These are phyloP conservation scores for Truncatella angustata DNA, from an alignment of 2,329 filamentous ascomycete species.

Conservation along the genomic window DNA sequence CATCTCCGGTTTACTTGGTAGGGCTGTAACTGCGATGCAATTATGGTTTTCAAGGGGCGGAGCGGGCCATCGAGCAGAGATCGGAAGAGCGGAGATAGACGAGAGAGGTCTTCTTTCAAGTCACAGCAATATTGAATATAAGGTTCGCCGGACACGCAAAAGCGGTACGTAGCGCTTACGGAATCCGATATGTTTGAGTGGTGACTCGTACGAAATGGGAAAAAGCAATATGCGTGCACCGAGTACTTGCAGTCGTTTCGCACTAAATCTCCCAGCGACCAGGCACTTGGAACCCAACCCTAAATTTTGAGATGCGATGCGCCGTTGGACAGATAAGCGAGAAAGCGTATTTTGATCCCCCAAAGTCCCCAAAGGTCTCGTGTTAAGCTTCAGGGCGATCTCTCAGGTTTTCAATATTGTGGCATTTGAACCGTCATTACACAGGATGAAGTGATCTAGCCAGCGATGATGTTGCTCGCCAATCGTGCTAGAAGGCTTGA, in stretches of 20 bases:
- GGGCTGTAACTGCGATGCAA: background rate
- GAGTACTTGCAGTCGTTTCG: background rate
- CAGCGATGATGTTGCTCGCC: background rate
- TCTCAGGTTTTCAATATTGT: too few relatives aligned
- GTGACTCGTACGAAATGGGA: slow-evolving; percentile 1
- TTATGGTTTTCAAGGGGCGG: too few relatives aligned
- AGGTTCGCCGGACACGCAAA: background rate
- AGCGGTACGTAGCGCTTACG: background rate
- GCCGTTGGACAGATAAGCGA: background rate
- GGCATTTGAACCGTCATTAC: too few relatives aligned
- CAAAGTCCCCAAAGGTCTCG: too few relatives aligned
- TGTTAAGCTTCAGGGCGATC: too few relatives aligned
- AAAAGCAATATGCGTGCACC: slow-evolving; percentile 1
- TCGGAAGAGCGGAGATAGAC: too few relatives aligned
- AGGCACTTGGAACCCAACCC: background rate
- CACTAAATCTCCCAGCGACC: slow-evolving; percentile 3
- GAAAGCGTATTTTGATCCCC: background rate
- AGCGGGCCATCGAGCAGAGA: too few relatives aligned
- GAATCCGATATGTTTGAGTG: background rate
- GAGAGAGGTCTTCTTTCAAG: too few relatives aligned
- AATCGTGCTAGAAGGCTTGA: background rate
- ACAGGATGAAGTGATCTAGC: too few relatives aligned
- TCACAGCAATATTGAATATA: too few relatives aligned
- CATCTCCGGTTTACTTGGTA: background rate
- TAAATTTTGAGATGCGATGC: background rate